Conservation (phyloP, 768 basidiomycete genomes). For the Russula dissimulans region DNA sequence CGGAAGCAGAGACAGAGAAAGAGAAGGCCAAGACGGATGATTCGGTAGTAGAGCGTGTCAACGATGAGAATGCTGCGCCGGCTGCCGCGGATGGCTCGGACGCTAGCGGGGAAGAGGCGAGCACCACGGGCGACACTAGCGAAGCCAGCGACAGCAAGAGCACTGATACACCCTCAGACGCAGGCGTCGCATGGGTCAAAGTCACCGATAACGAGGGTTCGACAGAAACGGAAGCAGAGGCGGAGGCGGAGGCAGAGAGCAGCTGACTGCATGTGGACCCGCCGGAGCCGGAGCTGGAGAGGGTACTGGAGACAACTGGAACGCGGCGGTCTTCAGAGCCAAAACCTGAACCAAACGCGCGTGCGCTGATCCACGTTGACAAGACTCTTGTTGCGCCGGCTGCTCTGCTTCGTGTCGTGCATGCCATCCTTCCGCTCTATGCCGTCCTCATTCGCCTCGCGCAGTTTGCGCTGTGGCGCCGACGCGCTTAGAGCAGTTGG, state of each 20-base stretch:
- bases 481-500: background rate
- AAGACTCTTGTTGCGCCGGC: constrained; percentile 1
- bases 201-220: constrained; percentile 12
- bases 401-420: constrained; percentile 9
- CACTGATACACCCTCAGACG: constrained; percentile 12
- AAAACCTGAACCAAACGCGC: background rate
- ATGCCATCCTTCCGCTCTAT: constrained; percentile 13
- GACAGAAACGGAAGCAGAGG: constrained; percentile 3
- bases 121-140: constrained; percentile 25
- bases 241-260: constrained; percentile 5
- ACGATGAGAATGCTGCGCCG: constrained; percentile 21
- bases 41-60: constrained; percentile 18
- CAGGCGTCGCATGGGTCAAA: constrained; percentile 11
- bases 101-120: constrained; percentile 34
- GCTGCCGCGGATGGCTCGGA: constrained; percentile 21
- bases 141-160: constrained; percentile 23
- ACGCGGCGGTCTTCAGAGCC: background rate
- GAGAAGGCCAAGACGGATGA: constrained; percentile 24
- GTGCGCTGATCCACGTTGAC: background rate
- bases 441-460: constrained; percentile 13
- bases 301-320: background rate
- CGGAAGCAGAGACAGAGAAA: constrained; percentile 32
- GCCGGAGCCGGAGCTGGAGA: constrained; percentile 9
- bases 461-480: constrained; percentile 7
- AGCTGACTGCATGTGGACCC: constrained; percentile 15